phyloP scores from a whole-genome alignment of 208 protist genomes.

The Trypanosomatidae sp. region DNA sequence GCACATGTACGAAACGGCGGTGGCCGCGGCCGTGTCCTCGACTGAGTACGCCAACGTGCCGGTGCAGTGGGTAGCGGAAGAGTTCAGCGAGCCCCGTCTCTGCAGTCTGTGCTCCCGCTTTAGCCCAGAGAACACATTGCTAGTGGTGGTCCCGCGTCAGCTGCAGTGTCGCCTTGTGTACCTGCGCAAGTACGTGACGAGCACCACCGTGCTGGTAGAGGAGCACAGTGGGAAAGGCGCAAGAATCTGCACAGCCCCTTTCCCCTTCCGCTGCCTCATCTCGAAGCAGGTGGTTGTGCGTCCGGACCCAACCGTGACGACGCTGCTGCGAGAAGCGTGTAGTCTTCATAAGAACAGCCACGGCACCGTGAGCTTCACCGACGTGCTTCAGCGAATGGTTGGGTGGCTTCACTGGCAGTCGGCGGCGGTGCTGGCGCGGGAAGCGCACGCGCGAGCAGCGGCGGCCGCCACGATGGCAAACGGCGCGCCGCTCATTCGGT shows the following conservation, averaged over 20 bases:
- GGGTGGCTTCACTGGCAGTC: conserved; percentile 40
- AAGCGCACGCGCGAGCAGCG: background rate
- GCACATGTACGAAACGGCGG: conserved; percentile 38
- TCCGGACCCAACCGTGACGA: conserved; percentile 41
- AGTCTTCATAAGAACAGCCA: conserved; percentile 34
- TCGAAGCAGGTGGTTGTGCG: conserved; percentile 31
- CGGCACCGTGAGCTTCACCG: conserved; percentile 33
- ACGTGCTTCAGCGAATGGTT: conserved; percentile 47
- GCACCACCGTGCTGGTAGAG: conserved; percentile 59
- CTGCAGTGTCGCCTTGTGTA: conserved; percentile 53
- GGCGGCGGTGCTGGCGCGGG: conserved; percentile 20
- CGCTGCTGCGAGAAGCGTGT: conserved; percentile 46
- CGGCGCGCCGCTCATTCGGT: background rate
- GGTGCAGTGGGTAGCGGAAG: conserved; percentile 72
- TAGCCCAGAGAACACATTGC: conserved; percentile 60
- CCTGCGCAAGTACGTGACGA: conserved; percentile 58
- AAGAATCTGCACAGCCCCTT: conserved; percentile 27
- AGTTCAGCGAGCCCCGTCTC: conserved; percentile 42
- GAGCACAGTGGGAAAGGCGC: conserved; percentile 33
- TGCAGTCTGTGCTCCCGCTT: conserved; percentile 39
- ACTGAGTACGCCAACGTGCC: conserved; percentile 51
- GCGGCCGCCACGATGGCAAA: background rate
- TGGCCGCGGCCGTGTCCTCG: conserved; percentile 49
- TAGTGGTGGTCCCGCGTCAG: conserved; percentile 59
- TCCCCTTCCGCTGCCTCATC: conserved; percentile 52